Evolutionary conservation across 805 yeast species (phyloP).

Genomic region (Candida takata): DNA sequence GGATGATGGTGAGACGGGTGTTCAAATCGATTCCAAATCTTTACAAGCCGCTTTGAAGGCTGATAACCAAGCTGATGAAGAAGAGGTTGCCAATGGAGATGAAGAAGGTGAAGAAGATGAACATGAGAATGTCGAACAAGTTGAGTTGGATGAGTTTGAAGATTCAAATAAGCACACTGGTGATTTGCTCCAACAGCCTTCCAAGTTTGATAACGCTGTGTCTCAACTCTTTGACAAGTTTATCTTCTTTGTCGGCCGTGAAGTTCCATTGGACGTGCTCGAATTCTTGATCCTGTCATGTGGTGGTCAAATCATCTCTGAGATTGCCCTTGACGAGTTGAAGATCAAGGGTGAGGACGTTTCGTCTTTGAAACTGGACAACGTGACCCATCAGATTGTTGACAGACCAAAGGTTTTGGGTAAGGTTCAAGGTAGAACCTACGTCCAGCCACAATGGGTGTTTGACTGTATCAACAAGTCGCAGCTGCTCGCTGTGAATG

Average conservation of each 20-base stretch:
- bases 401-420: conserved; percentile 80
- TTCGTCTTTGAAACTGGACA: conserved; percentile 48
- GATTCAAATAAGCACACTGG: conserved; percentile 55
- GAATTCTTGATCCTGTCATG: conserved; percentile 82
- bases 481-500: conserved; percentile 64
- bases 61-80: conserved; percentile 29
- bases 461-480: conserved; percentile 85
- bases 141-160: conserved; percentile 64
- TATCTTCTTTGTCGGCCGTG: conserved; percentile 86
- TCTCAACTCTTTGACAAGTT: conserved; percentile 65
- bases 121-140: conserved; percentile 34
- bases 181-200: conserved; percentile 71
- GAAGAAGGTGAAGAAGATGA: conserved; percentile 28
- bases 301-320: conserved; percentile 84
- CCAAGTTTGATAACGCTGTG: conserved; percentile 48
- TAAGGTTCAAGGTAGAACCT: conserved; percentile 86
- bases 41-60: conserved; percentile 46
- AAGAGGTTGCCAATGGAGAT: conserved; percentile 30
- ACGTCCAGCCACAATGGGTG: conserved; percentile 97
- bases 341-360: conserved; percentile 28
- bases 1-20: conserved; percentile 23
- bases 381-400: conserved; percentile 86
- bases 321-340: conserved; percentile 77
- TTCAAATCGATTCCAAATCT: conserved; percentile 34
- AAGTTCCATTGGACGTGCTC: conserved; percentile 85